A percentile compares a stretch with the other conserved stretches of the same genome.
phyloP scores from a whole-genome alignment of 441 rosid species.

The Gossypium laxum region DNA sequence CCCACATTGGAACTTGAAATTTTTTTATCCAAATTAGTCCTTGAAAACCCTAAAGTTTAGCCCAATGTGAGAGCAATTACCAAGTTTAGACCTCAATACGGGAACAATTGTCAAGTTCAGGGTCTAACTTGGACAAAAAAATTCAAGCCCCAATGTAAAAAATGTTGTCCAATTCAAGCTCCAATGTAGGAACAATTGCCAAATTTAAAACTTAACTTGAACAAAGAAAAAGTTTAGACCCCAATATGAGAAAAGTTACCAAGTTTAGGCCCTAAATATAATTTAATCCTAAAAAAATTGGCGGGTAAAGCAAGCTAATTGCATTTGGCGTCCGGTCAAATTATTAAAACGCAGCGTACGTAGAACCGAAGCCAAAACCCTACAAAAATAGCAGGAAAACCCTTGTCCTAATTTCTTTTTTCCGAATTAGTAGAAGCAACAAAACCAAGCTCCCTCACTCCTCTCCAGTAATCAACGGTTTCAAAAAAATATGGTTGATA shows the following conservation, averaged over 20 bases:
- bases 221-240: background rate
- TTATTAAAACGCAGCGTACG: background rate
- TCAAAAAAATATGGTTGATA: slow-evolving; percentile 25
- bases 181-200: background rate
- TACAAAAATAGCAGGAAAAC: background rate
- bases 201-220: background rate
- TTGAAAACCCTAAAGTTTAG: background rate
- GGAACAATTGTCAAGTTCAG: too few relatives aligned
- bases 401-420: background rate
- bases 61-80: background rate
- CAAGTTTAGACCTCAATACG: background rate
- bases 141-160: background rate
- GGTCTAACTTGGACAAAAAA: background rate
- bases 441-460: background rate
- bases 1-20: background rate
- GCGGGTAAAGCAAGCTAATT: background rate
- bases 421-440: background rate
- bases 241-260: background rate
- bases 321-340: background rate
- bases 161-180: background rate
- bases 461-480: background rate
- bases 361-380: slow-evolving; percentile 11
- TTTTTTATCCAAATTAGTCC: background rate
- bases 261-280: too few relatives aligned
- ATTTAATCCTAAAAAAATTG: background rate